These are phyloP conservation scores for Neocucurbitaria cava DNA, from an alignment of 2,329 filamentous ascomycete genomes.

Conservation along the genomic window DNA sequence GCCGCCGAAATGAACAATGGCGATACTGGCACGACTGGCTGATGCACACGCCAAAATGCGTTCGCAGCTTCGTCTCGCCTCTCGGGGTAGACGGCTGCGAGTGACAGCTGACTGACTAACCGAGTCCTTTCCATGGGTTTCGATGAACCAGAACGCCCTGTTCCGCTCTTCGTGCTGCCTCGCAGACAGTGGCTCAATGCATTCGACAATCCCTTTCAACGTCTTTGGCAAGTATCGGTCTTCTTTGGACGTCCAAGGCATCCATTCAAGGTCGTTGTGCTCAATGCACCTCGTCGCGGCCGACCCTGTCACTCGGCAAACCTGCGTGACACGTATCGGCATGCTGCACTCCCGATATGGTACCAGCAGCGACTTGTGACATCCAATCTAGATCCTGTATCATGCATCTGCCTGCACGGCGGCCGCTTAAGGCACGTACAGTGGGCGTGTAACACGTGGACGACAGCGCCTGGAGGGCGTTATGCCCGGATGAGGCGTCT, in stretches of 20 bases:
- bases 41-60: slow-evolving; percentile 20
- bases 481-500: slow-evolving; percentile 13
- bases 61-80: slow-evolving; percentile 20
- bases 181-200: not conserved
- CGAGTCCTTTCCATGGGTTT: slow-evolving; percentile 4
- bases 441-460: slow-evolving; percentile 30
- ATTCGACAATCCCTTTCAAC: not conserved
- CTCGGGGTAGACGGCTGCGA: slow-evolving; percentile 11
- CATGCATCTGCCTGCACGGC: slow-evolving; percentile 10
- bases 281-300: not conserved
- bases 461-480: slow-evolving; percentile 10
- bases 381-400: slow-evolving; percentile 20
- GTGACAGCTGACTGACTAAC: slow-evolving; percentile 9
- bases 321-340: slow-evolving; percentile 34
- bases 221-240: not conserved
- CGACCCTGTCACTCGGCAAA: slow-evolving; percentile 17
- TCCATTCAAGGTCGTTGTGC: not conserved
- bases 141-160: too few species aligned
- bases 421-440: slow-evolving; percentile 10
- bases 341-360: slow-evolving; percentile 7
- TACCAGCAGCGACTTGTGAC: slow-evolving; percentile 11
- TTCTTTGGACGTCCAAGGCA: not conserved
- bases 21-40: slow-evolving; percentile 7
- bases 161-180: not conserved
- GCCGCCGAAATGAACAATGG: slow-evolving; percentile 8